Evolutionary conservation across 352 stramenopile genomes (phyloP), one percentile per base, ranked within the genome.

Genomic region (Phytophthora tubulina): DNA sequence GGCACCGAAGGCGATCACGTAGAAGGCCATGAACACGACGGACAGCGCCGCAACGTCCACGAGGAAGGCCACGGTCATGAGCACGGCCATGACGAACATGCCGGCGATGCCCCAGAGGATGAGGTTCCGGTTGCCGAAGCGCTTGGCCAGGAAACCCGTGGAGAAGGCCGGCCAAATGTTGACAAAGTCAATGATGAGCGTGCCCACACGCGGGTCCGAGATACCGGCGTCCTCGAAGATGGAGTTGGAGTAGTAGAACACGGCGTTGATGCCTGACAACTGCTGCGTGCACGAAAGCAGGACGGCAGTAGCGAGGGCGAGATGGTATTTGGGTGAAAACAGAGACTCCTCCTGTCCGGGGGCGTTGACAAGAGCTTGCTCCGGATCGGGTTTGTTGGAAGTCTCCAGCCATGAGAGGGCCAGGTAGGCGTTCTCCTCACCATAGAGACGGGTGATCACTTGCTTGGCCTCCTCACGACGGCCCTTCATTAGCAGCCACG

Each of bases 381-480:
- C 57, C 17, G 57, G 45, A 32, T 65, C 57, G 44, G 55, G 55
- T 9, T 63, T 82, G 53, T 48, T 71, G 36, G 63, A 32, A 13
- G 36, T 38, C 39, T 73, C 66, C 7, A 73, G 50, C 66, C 66
- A 68, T 42, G 49, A 55, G 9, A 82, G 38, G 0, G 66, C 61
- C 13, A 65, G 9, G 50, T 78, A 53, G 8, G 76, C 65, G 55
- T 78, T 55, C 39, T 73, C 65, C 42, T 72, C 45, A 11, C 58
- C 60, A 55, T 75, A 82, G 6, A 82, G 77, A 53, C 77, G 80
- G 2, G 69, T 65, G 62, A 70, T 58, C n/a, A 70, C 62, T 44
- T 70, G 62, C 27, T 70, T 70, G 51, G 62, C 52, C 10, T 70
- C 62, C 45, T 70, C 62, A 35, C 62, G 52, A n/a, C 52, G 62